Percentiles rank a stretch among this genome's conserved stretches.
These are phyloP conservation scores for Bretziella fagacearum DNA, from an alignment of 2,329 filamentous ascomycete genomes.

Conservation along the genomic window DNA sequence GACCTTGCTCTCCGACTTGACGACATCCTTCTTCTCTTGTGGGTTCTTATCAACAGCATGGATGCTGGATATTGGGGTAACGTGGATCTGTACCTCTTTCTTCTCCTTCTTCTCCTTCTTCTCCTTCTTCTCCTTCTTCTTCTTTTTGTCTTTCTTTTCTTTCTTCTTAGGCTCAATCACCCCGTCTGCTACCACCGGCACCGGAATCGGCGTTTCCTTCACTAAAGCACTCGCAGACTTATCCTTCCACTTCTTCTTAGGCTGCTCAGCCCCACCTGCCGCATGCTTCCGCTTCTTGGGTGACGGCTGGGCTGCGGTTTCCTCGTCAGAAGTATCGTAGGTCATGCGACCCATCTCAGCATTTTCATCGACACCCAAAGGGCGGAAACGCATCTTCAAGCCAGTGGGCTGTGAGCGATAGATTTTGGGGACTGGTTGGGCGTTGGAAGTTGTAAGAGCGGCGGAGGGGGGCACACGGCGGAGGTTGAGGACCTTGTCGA, in stretches of 20 bases:
- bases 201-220: background rate
- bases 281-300: constrained; percentile 15
- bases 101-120: constrained; percentile 11
- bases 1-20: background rate
- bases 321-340: constrained; percentile 13
- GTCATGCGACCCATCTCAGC: constrained; percentile 17
- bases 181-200: background rate
- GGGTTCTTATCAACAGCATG: background rate
- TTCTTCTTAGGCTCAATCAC: constrained; percentile 9
- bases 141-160: constrained; percentile 10
- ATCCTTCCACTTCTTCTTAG: constrained; percentile 14
- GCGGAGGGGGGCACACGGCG: constrained; percentile 9
- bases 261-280: constrained; percentile 2
- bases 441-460: constrained; percentile 1
- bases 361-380: constrained; percentile 42
- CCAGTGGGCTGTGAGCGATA: constrained; percentile 50
- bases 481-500: constrained; percentile 11
- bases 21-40: background rate
- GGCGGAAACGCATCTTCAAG: constrained; percentile 49
- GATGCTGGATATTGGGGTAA: background rate
- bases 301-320: constrained; percentile 3
- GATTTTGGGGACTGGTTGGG: constrained; percentile 20
- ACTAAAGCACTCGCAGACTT: constrained; percentile 2
- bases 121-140: background rate
- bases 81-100: constrained; percentile 10